A percentile compares a stretch with the other conserved stretches of the same genome.
These are phyloP conservation scores for Aureobasidium sp. DNA, from an alignment of 2,329 filamentous ascomycete genomes.

Conservation along the genomic window DNA sequence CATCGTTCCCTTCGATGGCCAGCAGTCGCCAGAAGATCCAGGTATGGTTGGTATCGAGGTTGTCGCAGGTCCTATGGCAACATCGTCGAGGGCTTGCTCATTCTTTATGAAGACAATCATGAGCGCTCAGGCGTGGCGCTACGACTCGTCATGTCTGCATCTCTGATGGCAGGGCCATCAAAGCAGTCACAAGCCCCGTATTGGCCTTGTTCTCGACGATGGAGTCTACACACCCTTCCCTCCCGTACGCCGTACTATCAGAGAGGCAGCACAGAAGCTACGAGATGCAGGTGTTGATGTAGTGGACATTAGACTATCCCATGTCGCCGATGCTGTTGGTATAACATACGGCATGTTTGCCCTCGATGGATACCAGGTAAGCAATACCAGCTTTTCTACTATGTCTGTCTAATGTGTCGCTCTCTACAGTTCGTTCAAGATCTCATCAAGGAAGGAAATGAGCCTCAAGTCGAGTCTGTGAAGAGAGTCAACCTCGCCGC, in stretches of 20 bases:
- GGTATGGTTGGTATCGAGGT: slow-evolving; percentile 15
- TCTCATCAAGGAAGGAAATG: slow-evolving; percentile 16
- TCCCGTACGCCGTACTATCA: slow-evolving; percentile 18
- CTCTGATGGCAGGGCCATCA: slow-evolving; percentile 43
- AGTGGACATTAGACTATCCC: slow-evolving; percentile 17
- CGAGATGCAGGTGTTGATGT: slow-evolving; percentile 17
- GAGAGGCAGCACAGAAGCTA: slow-evolving; percentile 16
- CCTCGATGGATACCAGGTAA: slow-evolving; percentile 17
- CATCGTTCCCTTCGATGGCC: slow-evolving; percentile 13
- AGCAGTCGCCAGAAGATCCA: slow-evolving; percentile 4
- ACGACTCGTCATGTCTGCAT: slow-evolving; percentile 50
- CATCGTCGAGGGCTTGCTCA: slow-evolving; percentile 20
- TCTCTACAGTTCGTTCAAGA: slow-evolving; percentile 13
- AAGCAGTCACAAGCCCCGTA: slow-evolving; percentile 15
- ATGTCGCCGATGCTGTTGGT: slow-evolving; percentile 16
- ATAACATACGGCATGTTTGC: slow-evolving; percentile 17
- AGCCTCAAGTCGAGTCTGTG: slow-evolving; percentile 20
- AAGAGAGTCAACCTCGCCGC: slow-evolving; percentile 19
- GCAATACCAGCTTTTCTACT: background rate
- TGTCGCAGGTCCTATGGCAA: slow-evolving; percentile 24
- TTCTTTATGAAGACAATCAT: slow-evolving; percentile 39
- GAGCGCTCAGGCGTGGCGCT: slow-evolving; percentile 46
- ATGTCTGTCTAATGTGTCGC: background rate
- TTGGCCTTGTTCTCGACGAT: slow-evolving; percentile 20
- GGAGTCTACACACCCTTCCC: slow-evolving; percentile 20